A percentile compares a stretch with the other conserved stretches of the same genome.
phyloP scores from a whole-genome alignment of 345 rosid species.

The Linum tenue region DNA sequence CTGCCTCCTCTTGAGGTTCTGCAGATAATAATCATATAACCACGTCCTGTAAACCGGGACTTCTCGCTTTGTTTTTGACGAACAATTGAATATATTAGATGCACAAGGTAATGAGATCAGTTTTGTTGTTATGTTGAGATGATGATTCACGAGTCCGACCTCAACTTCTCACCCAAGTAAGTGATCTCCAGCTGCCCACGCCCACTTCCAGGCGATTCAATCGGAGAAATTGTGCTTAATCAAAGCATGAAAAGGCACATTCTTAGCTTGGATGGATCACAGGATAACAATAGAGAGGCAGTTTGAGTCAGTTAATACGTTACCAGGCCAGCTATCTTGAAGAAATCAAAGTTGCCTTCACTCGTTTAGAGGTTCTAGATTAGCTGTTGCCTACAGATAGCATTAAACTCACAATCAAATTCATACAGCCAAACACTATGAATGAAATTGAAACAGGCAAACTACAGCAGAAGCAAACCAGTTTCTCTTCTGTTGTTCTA shows the following conservation, averaged over 20 bases:
- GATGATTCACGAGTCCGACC: slow-evolving; percentile 15
- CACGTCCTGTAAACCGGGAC: too few species aligned
- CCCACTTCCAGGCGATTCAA: slow-evolving; percentile 54
- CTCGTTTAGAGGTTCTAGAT: slow-evolving; percentile 61
- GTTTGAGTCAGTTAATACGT: slow-evolving; percentile 9
- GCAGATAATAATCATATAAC: slow-evolving; percentile 1
- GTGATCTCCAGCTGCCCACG: slow-evolving; percentile 55
- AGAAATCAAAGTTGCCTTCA: slow-evolving; percentile 56
- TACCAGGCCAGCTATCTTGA: slow-evolving; percentile 75
- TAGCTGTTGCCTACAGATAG: slow-evolving; percentile 64
- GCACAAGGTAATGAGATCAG: too few species aligned
- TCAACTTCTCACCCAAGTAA: slow-evolving; percentile 47
- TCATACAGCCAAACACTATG: too few species aligned
- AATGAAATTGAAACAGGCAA: too few species aligned
- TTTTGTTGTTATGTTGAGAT: too few species aligned
- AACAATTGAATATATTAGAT: too few species aligned
- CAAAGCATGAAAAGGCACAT: too few species aligned
- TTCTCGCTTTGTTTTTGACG: too few species aligned
- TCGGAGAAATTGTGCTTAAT: slow-evolving; percentile 11
- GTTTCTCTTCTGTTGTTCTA: too few species aligned
- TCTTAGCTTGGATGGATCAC: neutral
- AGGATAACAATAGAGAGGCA: too few species aligned
- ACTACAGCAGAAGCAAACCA: neutral
- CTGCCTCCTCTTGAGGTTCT: slow-evolving; percentile 85
- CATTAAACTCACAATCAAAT: neutral